phyloP scores from a whole-genome alignment of 1,284 basidiomycete genomes.

The Phylloporus gajari region DNA sequence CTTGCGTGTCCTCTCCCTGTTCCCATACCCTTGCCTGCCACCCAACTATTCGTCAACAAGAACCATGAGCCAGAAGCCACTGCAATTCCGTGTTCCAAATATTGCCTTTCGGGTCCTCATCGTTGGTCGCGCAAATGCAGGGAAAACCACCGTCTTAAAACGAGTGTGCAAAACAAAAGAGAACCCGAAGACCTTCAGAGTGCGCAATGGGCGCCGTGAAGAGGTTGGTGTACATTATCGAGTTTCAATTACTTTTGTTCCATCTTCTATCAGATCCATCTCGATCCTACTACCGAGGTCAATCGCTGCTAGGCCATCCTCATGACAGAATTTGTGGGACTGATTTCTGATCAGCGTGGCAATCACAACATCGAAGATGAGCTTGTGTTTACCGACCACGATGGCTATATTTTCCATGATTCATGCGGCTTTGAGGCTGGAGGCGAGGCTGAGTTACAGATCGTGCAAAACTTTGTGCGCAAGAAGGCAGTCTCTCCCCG shows the following conservation, averaged over 20 bases:
- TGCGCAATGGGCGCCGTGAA: neutral
- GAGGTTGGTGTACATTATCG: slow-evolving; percentile 1
- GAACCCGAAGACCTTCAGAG: slow-evolving; percentile 10
- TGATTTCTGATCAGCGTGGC: slow-evolving; percentile 4
- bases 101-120: slow-evolving; percentile 14
- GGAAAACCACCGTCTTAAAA: slow-evolving; percentile 17
- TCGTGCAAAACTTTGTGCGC: slow-evolving; percentile 4
- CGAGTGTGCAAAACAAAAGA: slow-evolving; percentile 18
- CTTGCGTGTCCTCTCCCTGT: no score
- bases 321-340: no score
- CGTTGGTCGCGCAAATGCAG: neutral
- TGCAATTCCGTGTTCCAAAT: neutral
- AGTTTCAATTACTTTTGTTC: no score
- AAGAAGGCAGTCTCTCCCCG: neutral
- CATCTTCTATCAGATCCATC: no score
- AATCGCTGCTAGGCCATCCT: no score
- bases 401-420: slow-evolving; percentile 13
- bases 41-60: no score
- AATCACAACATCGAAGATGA: slow-evolving; percentile 12
- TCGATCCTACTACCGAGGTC: no score
- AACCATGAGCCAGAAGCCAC: no score
- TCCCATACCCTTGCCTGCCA: no score
- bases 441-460: neutral
- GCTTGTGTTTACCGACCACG: slow-evolving; percentile 6
- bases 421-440: slow-evolving; percentile 11